Base-by-base conservation (phyloP, 345 rosid genomes). In the Sonneratia alba region DNA sequence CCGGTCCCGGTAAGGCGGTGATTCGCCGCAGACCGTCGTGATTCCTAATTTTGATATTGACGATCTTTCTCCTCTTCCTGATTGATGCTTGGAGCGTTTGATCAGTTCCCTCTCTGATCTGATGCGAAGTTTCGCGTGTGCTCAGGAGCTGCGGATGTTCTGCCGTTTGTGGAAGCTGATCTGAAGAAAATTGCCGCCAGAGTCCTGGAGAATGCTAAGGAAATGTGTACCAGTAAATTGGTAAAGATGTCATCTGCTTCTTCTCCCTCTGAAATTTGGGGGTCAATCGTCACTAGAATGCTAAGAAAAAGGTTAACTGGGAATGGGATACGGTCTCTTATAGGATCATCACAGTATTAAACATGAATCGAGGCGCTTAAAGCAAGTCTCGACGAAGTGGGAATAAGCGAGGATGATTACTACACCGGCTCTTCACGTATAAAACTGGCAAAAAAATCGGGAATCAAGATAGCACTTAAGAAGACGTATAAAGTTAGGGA, bases 81-180 rank as follows among this genome's bases (percentile, higher is more conserved):
- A 22, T 22, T 15, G 19, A 62, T 24, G 4, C 66, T 42, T 42
- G 13, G 55, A 15, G 19, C 22, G 18, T 53, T 48, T 53, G 24
- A 48, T 5, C 47, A 36, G 49, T 14, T 63, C 59, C 6, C 8
- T 21, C 18, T 27, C 62, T 55, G 8, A 8, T 27, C 62, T 55
- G 8, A 8, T 47, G 27, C 16, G 45, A 9, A 61, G 2, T n/a
- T 36, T 64, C 45, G 10, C 45, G 2, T 27, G 40, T 49, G 65
- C 14, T 68, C 70, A 91, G 98, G 96, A 68, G 86, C 87, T 61
- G 94, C 89, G 0, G 99, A 89, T 56, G 84, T 90, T 74, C 66
- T 89, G 38, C 88, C 92, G 9, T 40, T 62, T 69, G 89, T 92
- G 72, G 98, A 95, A 15, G 64, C 89, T 2, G 97, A 90, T 84